Base-by-base conservation (phyloP, 495 filamentous ascomycete genomes). In the Penicillium argentinense region DNA sequence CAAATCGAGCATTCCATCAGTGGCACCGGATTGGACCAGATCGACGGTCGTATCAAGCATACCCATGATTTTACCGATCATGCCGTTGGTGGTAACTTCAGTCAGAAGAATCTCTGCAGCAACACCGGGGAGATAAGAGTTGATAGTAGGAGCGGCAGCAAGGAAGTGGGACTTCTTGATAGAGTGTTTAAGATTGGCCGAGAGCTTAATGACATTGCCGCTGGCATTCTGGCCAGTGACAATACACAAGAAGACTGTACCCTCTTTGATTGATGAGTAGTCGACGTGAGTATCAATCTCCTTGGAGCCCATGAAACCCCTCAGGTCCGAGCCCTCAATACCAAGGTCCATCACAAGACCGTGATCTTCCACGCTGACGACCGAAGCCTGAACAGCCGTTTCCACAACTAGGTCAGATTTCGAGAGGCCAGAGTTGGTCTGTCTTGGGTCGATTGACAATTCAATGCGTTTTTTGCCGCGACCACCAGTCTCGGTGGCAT, bases 341-440 rank as follows among this genome's bases (percentile, higher is more conserved):
- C 87, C 88, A 28, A 98, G 70, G 56, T 96, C 88, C 91, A 97
- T 96, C 42, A 97, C 77, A 43, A 95, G 69, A 56, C 93, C 93
- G 64, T 97, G 92, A 53, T 98, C 93, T 68, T 98, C 93, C 16
- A 93, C 85, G 59, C 92, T 97, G 27, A 76, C 64, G 37, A 98
- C 85, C 1, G 89, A 86, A 14, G 91, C 91, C 74, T 97, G 95
- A 14, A 97, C 66, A 46, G 85, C 88, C 44, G 73, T 72, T 49
- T 93, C 82, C 14, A 72, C 68, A 17, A 91, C 79, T 7, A 96
- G 57, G 53, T 89, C 86, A 11, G 83, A 76, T 39, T 80, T 74
- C 7, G 78, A 68, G 25, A 97, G 75, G 0, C 87, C 87, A 2
- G 73, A 71, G 60, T 98, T 98, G 24, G 86, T 76, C 32, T 83